These are phyloP conservation scores for Backusella mclennaniae DNA, from an alignment of 192 early-diverging fungal genomes.

Conservation along the genomic window DNA sequence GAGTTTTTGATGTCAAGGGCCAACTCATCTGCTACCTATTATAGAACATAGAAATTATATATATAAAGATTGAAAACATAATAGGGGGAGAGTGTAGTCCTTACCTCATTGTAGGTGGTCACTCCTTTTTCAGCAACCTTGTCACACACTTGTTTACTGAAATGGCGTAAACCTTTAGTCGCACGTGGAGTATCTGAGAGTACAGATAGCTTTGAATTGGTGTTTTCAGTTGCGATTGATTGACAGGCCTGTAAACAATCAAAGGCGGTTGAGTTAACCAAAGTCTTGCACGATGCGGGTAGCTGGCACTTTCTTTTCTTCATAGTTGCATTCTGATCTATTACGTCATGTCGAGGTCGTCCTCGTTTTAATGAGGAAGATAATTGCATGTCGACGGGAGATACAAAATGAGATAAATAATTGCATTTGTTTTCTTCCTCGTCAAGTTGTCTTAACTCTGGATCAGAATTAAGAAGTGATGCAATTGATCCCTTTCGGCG, in stretches of 20 bases:
- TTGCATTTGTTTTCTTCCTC: conserved; percentile 14
- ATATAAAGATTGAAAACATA: not conserved
- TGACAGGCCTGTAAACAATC: conserved; percentile 2
- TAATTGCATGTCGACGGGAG: not conserved
- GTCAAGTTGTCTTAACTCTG: conserved; percentile 16
- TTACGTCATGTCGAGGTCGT: not conserved
- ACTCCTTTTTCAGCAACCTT: conserved; percentile 55
- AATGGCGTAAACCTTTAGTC: conserved; percentile 59
- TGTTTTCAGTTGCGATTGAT: not conserved
- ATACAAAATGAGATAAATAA: conserved; percentile 19
- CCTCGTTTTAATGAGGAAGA: conserved; percentile 14
- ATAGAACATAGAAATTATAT: not conserved
- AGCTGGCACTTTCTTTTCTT: not conserved
- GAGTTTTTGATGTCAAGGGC: conserved; percentile 23
- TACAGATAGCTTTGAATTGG: conserved; percentile 3
- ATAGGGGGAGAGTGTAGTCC: conserved; percentile 10
- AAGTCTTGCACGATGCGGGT: not conserved
- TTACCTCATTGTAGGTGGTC: conserved; percentile 61
- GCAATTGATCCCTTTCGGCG: conserved; percentile 33
- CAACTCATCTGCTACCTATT: conserved; percentile 53
- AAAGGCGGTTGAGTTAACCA: not conserved
- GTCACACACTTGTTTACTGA: conserved; percentile 61
- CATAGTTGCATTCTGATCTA: not conserved
- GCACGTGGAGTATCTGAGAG: conserved; percentile 6
- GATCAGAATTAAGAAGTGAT: conserved; percentile 28